These are phyloP conservation scores for Angomonas ambiguus DNA, from an alignment of 208 protist species.

Conservation along the genomic window DNA sequence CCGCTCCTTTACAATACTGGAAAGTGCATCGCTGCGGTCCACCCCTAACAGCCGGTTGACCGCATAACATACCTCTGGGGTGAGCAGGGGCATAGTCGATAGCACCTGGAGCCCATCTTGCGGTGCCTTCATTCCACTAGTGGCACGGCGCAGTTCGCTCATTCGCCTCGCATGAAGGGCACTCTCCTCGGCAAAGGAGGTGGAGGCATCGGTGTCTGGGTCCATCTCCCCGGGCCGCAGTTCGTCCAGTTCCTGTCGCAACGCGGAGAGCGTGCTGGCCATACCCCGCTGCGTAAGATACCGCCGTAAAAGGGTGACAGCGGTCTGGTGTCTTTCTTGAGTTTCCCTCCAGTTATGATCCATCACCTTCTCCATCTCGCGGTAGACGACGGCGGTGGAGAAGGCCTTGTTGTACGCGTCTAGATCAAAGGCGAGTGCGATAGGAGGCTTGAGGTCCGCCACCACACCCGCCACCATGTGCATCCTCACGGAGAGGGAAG, in stretches of 20 bases:
- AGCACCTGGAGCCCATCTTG: too few species aligned
- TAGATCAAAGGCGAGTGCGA: background rate
- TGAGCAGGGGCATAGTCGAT: too few species aligned
- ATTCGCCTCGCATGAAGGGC: too few species aligned
- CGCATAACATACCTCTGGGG: too few species aligned
- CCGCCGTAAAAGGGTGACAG: conserved; percentile 26
- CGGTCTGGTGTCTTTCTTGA: background rate
- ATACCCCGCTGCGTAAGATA: conserved; percentile 51
- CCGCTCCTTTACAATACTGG: background rate
- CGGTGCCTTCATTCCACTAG: too few species aligned
- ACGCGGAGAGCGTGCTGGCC: conserved; percentile 26
- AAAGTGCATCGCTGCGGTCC: too few species aligned
- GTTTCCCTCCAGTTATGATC: background rate
- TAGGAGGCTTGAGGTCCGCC: background rate
- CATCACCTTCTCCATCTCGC: background rate
- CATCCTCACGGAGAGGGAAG: conserved; percentile 27
- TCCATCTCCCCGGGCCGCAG: conserved; percentile 10
- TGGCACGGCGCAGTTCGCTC: too few species aligned
- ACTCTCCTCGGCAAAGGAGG: too few species aligned
- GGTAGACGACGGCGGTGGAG: background rate
- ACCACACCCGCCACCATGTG: conserved; percentile 27
- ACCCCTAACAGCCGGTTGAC: too few species aligned
- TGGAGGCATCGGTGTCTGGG: too few species aligned
- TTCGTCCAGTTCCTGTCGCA: conserved; percentile 35
- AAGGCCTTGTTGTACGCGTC: conserved; percentile 7